These are phyloP conservation scores for Lipomyces yamanashiensis DNA, from an alignment of 805 yeast species.

Conservation along the genomic window DNA sequence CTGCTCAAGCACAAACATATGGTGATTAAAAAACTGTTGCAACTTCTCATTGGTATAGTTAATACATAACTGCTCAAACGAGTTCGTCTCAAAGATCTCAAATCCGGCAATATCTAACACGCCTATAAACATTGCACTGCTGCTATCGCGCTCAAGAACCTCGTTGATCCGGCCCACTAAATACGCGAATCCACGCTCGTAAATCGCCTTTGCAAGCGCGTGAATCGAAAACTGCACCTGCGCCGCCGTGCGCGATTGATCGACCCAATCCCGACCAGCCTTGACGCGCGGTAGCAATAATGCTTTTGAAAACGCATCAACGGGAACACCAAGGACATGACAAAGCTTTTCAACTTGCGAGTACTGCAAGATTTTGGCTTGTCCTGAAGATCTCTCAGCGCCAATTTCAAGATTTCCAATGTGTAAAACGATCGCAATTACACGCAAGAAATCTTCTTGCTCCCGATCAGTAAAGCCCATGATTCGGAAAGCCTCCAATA, in stretches of 20 bases:
- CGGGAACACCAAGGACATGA: constrained; percentile 65
- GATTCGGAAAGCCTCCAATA: constrained; percentile 68
- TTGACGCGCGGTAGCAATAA: constrained; percentile 80
- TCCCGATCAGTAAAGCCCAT: constrained; percentile 71
- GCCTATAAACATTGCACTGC: constrained; percentile 63
- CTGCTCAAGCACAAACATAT: constrained; percentile 95
- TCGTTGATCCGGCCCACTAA: constrained; percentile 77
- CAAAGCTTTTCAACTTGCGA: constrained; percentile 59
- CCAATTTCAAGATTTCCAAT: constrained; percentile 83
- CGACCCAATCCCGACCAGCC: constrained; percentile 87
- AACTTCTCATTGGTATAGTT: constrained; percentile 90
- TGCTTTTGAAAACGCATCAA: constrained; percentile 59
- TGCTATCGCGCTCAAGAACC: constrained; percentile 56
- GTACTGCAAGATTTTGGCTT: constrained; percentile 66
- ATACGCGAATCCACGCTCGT: constrained; percentile 79
- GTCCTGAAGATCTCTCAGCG: constrained; percentile 60
- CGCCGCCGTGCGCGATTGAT: constrained; percentile 73
- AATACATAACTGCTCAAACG: constrained; percentile 96
- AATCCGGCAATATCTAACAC: constrained; percentile 97
- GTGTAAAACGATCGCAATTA: constrained; percentile 77
- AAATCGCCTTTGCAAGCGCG: constrained; percentile 83
- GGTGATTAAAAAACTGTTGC: constrained; percentile 95
- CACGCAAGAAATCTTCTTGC: constrained; percentile 60
- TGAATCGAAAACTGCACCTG: constrained; percentile 84
- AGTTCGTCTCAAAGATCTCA: constrained; percentile 93